A percentile compares a stretch with the other conserved stretches of the same genome.
Conservation (phyloP, 2,329 filamentous ascomycete species). For the Stachybotrys echinatus region DNA sequence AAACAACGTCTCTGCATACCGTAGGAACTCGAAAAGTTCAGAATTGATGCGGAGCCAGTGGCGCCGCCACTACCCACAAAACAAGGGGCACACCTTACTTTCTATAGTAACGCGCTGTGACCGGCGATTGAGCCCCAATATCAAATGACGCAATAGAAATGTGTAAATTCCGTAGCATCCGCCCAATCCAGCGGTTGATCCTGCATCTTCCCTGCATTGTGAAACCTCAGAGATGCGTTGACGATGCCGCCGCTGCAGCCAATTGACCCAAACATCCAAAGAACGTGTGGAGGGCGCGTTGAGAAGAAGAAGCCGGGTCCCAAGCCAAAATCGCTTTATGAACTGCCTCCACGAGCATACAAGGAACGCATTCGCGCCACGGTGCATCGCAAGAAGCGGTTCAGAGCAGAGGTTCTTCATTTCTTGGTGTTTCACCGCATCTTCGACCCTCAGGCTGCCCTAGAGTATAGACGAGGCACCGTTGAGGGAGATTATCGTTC, state of each 20-base stretch:
- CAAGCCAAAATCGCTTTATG: not conserved
- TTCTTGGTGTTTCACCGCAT: not conserved
- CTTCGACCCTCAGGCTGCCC: not conserved
- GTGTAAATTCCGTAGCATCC: not conserved
- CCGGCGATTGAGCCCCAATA: not conserved
- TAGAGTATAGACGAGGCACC: not conserved
- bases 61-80: not conserved
- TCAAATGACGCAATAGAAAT: not conserved
- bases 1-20: no score
- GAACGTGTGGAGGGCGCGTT: not conserved
- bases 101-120: not conserved
- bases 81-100: not conserved
- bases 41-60: not conserved
- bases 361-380: not conserved
- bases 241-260: not conserved
- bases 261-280: not conserved
- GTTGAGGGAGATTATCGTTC: not conserved
- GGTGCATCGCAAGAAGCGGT: not conserved
- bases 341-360: not conserved
- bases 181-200: not conserved
- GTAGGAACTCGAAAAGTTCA: not conserved
- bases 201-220: not conserved
- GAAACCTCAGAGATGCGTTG: not conserved
- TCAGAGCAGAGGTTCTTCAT: not conserved
- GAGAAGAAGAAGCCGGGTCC: not conserved